Base-by-base conservation (phyloP, 768 basidiomycete species). In the Lactifluus pinguis region DNA sequence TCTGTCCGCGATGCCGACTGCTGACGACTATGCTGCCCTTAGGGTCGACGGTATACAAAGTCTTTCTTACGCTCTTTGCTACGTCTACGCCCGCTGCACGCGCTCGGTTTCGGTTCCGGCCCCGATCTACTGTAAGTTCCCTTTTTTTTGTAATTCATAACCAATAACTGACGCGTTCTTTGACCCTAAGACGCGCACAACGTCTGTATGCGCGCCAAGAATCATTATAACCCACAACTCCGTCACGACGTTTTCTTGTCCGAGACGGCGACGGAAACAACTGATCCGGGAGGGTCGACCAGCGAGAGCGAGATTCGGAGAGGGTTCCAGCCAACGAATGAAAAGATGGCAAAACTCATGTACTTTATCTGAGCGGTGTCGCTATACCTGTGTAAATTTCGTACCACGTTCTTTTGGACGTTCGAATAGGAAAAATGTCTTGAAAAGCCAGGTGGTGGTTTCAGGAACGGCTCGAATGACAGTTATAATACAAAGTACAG, bases 21-120 rank as follows among this genome's bases (percentile, higher is more conserved):
- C 55, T 57, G 39, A 42, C 9, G 9, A 34, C 19, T 13, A 1
- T 25, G 25, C 25, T 25, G 25, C 2, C 25, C 25, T 25, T 63
- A 86, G 83, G 21, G 76, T 83, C 10, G 85, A 89, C 67, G 79
- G 81, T 10, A 72, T 92, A 38, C 90, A 92, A 66, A 76, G 79
- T 0, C 71, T 85, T 4, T 85, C 88, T 0, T 92, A 84, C 59
- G 84, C 88, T 0, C 74, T 92, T 0, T 89, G 88, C 67, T 87
- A 92, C 49, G 82, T 89, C 0, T 92, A 90, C 65, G 86, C 88
- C 1, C 80, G 86, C 5, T 82, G 86, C n/a, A 90, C 89, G 4
- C 83, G 87, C 17, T 86, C 87, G 0, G 88, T 90, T 1, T 89
- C 89, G 0, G 87, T 90, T 49, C 88, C 89, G 0, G 89, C 89